Evolutionary conservation across 257 asterid genomes (phyloP).

Genomic region (Craterostigma plantagineum): DNA sequence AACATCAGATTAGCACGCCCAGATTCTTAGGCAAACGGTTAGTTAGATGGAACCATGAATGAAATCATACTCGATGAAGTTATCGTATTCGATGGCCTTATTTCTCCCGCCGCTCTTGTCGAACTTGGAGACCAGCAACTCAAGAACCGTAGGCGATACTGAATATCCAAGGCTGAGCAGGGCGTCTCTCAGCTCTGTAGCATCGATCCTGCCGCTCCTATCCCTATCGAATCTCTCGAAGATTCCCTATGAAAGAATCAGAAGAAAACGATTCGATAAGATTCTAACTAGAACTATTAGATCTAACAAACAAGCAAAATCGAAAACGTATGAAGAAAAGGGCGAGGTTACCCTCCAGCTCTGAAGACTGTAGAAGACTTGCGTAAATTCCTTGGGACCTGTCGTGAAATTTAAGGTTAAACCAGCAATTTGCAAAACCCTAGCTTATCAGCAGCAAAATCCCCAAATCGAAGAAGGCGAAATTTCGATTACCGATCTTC

Average conservation of each 20-base stretch:
- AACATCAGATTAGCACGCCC: not conserved
- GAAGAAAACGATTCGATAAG: too few relatives aligned
- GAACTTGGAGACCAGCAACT: conserved; percentile 71
- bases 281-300: too few relatives aligned
- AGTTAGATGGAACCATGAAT: not conserved
- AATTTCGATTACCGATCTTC: conserved; percentile 35
- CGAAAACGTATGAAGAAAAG: too few relatives aligned
- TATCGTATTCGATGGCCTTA: conserved; percentile 85
- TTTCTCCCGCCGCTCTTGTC: conserved; percentile 71
- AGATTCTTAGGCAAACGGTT: not conserved
- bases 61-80: conserved; percentile 79
- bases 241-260: conserved; percentile 25
- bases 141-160: conserved; percentile 53
- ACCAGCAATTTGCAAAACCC: too few relatives aligned
- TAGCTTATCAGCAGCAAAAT: too few relatives aligned
- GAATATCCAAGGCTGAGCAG: conserved; percentile 75
- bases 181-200: conserved; percentile 65
- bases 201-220: conserved; percentile 76
- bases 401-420: too few relatives aligned
- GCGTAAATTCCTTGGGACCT: conserved; percentile 71
- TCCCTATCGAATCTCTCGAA: conserved; percentile 91
- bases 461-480: too few relatives aligned
- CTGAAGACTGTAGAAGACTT: conserved; percentile 80
- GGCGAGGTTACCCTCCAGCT: conserved; percentile 68
- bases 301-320: too few relatives aligned